Conservation (phyloP, 495 filamentous ascomycete genomes). For the Hypoxylon trugodes region DNA sequence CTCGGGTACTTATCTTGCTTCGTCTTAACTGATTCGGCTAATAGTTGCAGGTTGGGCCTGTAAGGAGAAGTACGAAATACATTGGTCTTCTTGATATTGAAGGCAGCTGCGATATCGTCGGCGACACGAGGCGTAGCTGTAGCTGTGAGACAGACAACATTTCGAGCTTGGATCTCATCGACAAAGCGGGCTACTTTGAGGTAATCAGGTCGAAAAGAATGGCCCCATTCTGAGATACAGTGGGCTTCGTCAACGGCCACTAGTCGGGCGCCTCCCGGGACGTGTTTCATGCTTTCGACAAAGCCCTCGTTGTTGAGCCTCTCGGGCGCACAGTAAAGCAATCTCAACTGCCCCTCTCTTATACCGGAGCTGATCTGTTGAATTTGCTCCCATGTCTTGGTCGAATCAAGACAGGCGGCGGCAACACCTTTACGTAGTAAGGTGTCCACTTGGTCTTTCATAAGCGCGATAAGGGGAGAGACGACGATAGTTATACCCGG, state of each 20-base stretch:
- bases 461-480: constrained; percentile 64
- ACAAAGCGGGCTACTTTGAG: constrained; percentile 67
- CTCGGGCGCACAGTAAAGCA: constrained; percentile 68
- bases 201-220: constrained; percentile 67
- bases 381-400: constrained; percentile 55
- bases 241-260: constrained; percentile 68
- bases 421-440: constrained; percentile 55
- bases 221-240: constrained; percentile 70
- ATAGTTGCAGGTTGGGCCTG: constrained; percentile 61
- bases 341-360: constrained; percentile 53
- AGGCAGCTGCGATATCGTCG: constrained; percentile 60
- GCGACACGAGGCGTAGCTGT: constrained; percentile 65
- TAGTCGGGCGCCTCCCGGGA: constrained; percentile 62
- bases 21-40: constrained; percentile 54
- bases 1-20: constrained; percentile 53
- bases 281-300: constrained; percentile 59
- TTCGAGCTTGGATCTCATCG: constrained; percentile 63
- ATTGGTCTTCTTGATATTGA: constrained; percentile 55
- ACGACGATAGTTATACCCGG: constrained; percentile 62
- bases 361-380: constrained; percentile 56
- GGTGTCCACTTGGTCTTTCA: constrained; percentile 68
- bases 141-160: constrained; percentile 65
- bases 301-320: constrained; percentile 67
- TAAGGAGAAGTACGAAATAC: constrained; percentile 66
- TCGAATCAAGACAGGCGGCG: constrained; percentile 64